These are phyloP conservation scores for Salix viminalis DNA, from an alignment of 345 rosid genomes.

Conservation along the genomic window DNA sequence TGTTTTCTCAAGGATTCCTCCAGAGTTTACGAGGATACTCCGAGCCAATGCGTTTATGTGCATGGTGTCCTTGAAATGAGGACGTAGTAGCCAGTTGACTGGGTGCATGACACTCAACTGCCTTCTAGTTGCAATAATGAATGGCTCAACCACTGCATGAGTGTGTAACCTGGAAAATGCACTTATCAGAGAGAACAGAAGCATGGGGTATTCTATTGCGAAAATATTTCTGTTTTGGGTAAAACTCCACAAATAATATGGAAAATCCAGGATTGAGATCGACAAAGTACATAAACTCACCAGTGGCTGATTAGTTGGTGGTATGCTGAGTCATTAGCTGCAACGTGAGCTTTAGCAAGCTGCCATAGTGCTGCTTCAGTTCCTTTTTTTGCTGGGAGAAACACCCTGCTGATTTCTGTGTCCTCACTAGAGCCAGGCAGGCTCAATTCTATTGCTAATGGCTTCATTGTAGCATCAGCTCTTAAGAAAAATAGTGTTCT, in stretches of 20 bases:
- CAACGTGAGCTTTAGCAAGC: constrained; percentile 60
- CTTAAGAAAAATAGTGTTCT: constrained; percentile 47
- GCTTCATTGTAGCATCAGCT: constrained; percentile 35
- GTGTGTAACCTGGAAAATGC: constrained; percentile 57
- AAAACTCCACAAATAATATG: background rate
- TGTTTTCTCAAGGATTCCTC: constrained; percentile 54
- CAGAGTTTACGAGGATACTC: constrained; percentile 42
- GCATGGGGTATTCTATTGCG: background rate
- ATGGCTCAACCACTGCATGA: constrained; percentile 64
- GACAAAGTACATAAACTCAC: constrained; percentile 28
- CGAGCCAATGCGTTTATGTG: constrained; percentile 58
- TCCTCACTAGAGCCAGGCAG: constrained; percentile 22
- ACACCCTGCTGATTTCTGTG: constrained; percentile 16
- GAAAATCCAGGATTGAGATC: background rate
- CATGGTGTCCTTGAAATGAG: constrained; percentile 69
- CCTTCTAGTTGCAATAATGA: constrained; percentile 66
- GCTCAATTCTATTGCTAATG: constrained; percentile 55
- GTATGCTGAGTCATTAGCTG: constrained; percentile 54
- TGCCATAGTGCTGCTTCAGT: constrained; percentile 53
- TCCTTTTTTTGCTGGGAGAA: constrained; percentile 43
- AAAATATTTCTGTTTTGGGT: background rate
- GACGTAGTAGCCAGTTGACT: constrained; percentile 50
- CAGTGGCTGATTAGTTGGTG: constrained; percentile 64
- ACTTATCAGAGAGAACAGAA: background rate
- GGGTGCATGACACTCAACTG: constrained; percentile 67